These are phyloP conservation scores for Ustilago sp. DNA, from an alignment of 1,284 basidiomycete genomes.

Conservation along the genomic window DNA sequence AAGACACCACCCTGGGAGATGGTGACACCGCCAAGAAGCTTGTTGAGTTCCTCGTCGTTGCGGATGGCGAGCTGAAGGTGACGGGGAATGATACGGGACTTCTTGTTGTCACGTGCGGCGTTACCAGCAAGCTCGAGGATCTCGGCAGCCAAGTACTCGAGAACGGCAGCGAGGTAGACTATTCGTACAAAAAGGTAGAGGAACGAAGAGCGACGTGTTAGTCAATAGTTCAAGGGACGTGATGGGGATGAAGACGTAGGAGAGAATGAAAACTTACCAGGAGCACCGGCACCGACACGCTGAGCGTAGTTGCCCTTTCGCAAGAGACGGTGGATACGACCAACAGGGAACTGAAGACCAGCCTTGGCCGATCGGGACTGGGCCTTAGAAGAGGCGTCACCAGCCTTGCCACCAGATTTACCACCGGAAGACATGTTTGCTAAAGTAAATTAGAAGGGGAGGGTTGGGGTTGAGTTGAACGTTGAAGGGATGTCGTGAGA, in stretches of 20 bases:
- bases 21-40: constrained; percentile 73
- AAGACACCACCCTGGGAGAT: constrained; percentile 86
- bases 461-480: constrained; percentile 8
- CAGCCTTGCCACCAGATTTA: constrained; percentile 71
- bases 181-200: constrained; percentile 29
- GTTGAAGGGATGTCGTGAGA: constrained; percentile 25
- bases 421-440: constrained; percentile 69
- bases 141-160: constrained; percentile 90
- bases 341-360: constrained; percentile 86
- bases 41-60: constrained; percentile 88
- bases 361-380: constrained; percentile 81
- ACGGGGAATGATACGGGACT: constrained; percentile 95
- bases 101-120: constrained; percentile 93
- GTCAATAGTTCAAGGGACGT: background rate
- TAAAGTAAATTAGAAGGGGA: constrained; percentile 26
- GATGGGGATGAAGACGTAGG: background rate
- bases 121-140: constrained; percentile 95
- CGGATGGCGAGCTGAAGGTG: constrained; percentile 93
- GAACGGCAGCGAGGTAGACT: constrained; percentile 89
- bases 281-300: constrained; percentile 80
- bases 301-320: constrained; percentile 87
- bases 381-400: constrained; percentile 71
- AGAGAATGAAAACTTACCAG: constrained; percentile 73
- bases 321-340: constrained; percentile 93
- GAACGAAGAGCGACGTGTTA: constrained; percentile 4